phyloP scores from a whole-genome alignment of 108 stramenopile genomes.

The Craspedostauros australis region DNA sequence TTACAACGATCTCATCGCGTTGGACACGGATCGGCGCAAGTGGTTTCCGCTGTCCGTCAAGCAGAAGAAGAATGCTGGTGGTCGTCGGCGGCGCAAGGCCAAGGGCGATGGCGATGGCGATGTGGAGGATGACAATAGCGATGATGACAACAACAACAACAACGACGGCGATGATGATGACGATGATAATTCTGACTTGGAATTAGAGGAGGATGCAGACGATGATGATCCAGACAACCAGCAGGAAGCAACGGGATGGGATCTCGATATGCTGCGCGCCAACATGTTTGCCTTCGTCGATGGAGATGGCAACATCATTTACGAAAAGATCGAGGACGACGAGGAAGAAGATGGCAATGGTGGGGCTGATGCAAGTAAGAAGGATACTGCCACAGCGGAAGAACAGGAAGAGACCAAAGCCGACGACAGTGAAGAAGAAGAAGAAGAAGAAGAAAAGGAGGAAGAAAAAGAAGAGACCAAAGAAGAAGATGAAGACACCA shows the following conservation, averaged over 20 bases:
- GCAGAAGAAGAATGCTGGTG: constrained; percentile 21
- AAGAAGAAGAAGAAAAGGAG: constrained; percentile 20
- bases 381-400: constrained; percentile 5
- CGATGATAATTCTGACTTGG: constrained; percentile 22
- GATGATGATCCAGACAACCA: constrained; percentile 35
- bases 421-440: constrained; percentile 8
- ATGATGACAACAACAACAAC: constrained; percentile 12
- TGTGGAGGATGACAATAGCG: constrained; percentile 7
- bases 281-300: constrained; percentile 90
- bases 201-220: constrained; percentile 13
- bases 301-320: constrained; percentile 82
- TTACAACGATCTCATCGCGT: constrained; percentile 81
- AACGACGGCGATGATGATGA: constrained; percentile 10
- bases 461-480: constrained; percentile 27
- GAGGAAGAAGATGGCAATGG: constrained; percentile 23
- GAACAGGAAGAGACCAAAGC: constrained; percentile 13
- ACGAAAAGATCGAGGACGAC: constrained; percentile 66
- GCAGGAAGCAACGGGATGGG: constrained; percentile 61
- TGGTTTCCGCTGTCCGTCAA: constrained; percentile 81
- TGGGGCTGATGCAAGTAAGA: constrained; percentile 4
- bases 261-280: constrained; percentile 66
- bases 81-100: constrained; percentile 34
- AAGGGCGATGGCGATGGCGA: constrained; percentile 18
- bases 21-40: constrained; percentile 76
- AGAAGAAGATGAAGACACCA: constrained; percentile 24